Conservation (phyloP, 169 alveolate genomes). For the Eimeria acervulina region DNA sequence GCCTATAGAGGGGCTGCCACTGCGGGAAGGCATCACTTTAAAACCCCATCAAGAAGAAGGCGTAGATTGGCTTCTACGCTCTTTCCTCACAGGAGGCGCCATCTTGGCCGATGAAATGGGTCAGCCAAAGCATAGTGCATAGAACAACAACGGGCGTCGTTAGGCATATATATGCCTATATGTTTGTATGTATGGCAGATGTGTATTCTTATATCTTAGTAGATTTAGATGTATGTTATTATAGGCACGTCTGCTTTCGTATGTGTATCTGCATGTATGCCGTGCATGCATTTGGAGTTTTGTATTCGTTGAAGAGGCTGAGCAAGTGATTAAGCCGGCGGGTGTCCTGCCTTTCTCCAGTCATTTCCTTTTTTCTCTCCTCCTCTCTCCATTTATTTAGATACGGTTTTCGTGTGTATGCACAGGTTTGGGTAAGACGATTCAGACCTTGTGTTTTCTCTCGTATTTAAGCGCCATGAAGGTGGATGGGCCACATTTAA, state of each 20-base stretch:
- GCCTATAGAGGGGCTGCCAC: constrained; percentile 81
- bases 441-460: constrained; percentile 94
- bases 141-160: too few relatives aligned
- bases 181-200: too few relatives aligned
- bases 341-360: too few relatives aligned
- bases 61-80: constrained; percentile 94
- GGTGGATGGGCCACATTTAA: constrained; percentile 96
- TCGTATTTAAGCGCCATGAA: constrained; percentile 91
- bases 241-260: too few relatives aligned
- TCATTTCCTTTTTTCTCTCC: background rate
- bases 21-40: constrained; percentile 90
- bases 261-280: too few relatives aligned
- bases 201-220: too few relatives aligned
- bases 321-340: too few relatives aligned
- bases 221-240: too few relatives aligned
- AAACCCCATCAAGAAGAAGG: constrained; percentile 95
- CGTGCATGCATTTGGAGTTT: too few relatives aligned
- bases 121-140: too few relatives aligned
- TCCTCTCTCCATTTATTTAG: background rate
- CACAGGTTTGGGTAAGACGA: constrained; percentile 94
- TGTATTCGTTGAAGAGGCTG: too few relatives aligned
- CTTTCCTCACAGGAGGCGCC: constrained; percentile 94
- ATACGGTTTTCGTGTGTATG: background rate
- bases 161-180: background rate
- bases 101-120: constrained; percentile 96